These are phyloP conservation scores for Neospora caninum DNA, from an alignment of 169 alveolate species.

Conservation along the genomic window DNA sequence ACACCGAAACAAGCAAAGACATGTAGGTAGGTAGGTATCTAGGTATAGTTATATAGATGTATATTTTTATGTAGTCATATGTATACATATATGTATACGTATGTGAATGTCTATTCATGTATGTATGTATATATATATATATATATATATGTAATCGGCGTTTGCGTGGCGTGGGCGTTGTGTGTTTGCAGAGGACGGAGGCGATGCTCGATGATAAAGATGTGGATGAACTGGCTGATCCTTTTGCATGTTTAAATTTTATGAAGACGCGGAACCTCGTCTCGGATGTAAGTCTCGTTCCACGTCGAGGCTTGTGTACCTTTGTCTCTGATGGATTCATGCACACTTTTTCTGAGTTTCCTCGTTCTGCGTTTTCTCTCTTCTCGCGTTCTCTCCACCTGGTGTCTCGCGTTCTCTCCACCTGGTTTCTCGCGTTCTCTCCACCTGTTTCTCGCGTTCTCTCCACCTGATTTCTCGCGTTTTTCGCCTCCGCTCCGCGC, in stretches of 20 bases:
- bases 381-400: neutral
- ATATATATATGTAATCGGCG: neutral
- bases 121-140: neutral
- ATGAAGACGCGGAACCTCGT: neutral
- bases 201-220: slow-evolving; percentile 39
- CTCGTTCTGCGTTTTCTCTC: neutral
- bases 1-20: too few species aligned
- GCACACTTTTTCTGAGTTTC: neutral
- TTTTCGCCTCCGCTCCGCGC: neutral
- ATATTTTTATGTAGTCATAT: neutral
- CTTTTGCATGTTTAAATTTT: slow-evolving; percentile 48
- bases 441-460: neutral
- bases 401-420: neutral
- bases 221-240: slow-evolving; percentile 59
- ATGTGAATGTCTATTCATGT: neutral
- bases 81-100: neutral
- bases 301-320: neutral
- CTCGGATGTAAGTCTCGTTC: neutral
- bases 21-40: too few species aligned
- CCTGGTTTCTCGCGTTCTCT: neutral
- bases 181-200: slow-evolving; percentile 25
- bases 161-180: too few species aligned
- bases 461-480: neutral
- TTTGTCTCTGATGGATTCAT: neutral
- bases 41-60: too few species aligned